Percentiles rank a stretch among this genome's conserved stretches.
phyloP scores from a whole-genome alignment of 2,329 filamentous ascomycete species.

The Aureobasidium sp. region DNA sequence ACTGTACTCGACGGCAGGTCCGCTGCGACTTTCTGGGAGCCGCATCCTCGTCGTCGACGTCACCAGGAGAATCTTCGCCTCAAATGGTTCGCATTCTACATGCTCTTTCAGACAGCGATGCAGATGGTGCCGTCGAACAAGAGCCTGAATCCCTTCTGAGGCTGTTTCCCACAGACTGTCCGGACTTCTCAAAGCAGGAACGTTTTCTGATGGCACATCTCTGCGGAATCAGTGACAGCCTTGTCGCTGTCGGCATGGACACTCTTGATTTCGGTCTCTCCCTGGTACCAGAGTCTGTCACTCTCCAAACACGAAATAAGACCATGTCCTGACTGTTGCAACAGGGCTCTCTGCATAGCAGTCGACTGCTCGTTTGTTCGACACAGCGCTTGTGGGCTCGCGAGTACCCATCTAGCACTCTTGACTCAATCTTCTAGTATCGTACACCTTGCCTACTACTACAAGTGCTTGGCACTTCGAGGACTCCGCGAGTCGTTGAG shows the following conservation, averaged over 20 bases:
- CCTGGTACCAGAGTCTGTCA: neutral
- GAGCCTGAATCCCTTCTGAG: neutral
- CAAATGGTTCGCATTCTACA: neutral
- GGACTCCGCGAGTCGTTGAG: slow-evolving; percentile 1
- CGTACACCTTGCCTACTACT: slow-evolving; percentile 1
- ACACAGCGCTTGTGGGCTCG: slow-evolving; percentile 3
- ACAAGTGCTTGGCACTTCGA: neutral
- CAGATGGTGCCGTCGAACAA: neutral
- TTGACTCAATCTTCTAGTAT: neutral
- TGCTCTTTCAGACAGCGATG: neutral
- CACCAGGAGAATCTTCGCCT: neutral
- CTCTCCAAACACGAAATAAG: neutral
- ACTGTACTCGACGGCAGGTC: slow-evolving; percentile 1
- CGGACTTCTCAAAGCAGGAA: slow-evolving; percentile 5
- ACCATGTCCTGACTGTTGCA: neutral
- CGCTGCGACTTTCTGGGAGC: neutral
- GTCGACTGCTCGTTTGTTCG: neutral
- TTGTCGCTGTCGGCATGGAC: neutral
- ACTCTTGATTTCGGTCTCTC: neutral
- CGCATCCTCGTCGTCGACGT: neutral
- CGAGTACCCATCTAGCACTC: neutral
- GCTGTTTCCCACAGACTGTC: neutral
- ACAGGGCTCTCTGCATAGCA: neutral
- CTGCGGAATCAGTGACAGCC: neutral
- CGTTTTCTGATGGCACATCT: neutral